These are phyloP conservation scores for Dactylellina haptotyla DNA, from an alignment of 2,329 filamentous ascomycete genomes.

Conservation along the genomic window DNA sequence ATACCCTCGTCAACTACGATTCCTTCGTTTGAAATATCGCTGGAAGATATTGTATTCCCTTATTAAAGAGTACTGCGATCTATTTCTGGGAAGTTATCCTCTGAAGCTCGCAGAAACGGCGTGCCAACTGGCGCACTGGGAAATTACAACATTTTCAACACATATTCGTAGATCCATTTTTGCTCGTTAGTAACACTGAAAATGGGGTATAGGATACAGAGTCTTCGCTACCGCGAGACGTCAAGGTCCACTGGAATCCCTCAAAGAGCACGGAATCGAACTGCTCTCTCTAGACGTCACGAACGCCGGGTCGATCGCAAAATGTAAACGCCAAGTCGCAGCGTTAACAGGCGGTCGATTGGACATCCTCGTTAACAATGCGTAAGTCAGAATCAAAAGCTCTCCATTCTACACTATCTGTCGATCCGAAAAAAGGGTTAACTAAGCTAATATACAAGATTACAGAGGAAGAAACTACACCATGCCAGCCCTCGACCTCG, in stretches of 20 bases:
- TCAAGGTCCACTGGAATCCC: conserved; percentile 64
- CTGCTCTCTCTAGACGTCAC: conserved; percentile 68
- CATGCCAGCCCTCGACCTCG: conserved; percentile 60
- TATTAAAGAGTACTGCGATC: no score
- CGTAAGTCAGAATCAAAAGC: conserved; percentile 61
- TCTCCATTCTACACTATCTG: not conserved
- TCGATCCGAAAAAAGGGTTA: conserved; percentile 27
- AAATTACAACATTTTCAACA: conserved; percentile 28
- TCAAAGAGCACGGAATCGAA: conserved; percentile 66
- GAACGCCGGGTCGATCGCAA: conserved; percentile 65
- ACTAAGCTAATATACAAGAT: no score
- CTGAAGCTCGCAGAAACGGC: not conserved
- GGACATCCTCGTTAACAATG: conserved; percentile 71
- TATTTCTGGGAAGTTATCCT: not conserved
- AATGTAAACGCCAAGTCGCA: conserved; percentile 65
- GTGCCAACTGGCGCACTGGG: not conserved
- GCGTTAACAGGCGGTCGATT: conserved; percentile 67
- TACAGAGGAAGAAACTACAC: conserved; percentile 59
- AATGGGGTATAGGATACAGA: conserved; percentile 62
- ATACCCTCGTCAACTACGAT: not conserved
- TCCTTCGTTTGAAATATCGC: not conserved
- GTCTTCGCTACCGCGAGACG: conserved; percentile 70
- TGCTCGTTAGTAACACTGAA: not conserved
- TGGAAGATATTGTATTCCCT: not conserved
- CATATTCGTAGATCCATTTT: not conserved